A percentile compares a stretch with the other conserved stretches of the same genome.
These are phyloP conservation scores for Syzygium aqueum DNA, from an alignment of 345 rosid species.

Conservation along the genomic window DNA sequence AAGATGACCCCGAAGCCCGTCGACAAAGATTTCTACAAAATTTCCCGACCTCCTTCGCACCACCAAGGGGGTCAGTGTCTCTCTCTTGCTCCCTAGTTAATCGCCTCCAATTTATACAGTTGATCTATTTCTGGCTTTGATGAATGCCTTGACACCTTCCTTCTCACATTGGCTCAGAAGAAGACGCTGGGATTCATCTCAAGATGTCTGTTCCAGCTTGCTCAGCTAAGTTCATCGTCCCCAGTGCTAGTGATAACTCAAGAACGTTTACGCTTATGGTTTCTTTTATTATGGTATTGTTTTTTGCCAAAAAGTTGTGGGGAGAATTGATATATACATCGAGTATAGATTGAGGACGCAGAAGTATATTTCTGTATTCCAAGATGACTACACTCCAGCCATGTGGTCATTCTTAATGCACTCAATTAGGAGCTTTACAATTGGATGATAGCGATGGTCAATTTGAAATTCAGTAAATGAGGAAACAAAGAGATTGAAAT, in stretches of 20 bases:
- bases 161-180: conserved; percentile 23
- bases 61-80: conserved; percentile 33
- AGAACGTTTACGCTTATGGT: not conserved
- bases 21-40: conserved; percentile 90
- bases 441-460: no score
- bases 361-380: no score
- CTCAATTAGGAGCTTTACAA: no score
- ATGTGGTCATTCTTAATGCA: no score
- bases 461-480: no score
- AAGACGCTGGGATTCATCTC: conserved; percentile 54
- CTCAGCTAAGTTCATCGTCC: conserved; percentile 24
- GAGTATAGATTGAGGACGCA: no score
- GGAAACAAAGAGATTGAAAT: no score
- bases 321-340: not conserved
- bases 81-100: not conserved
- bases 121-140: not conserved
- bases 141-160: not conserved
- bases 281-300: not conserved
- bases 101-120: not conserved
- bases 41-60: conserved; percentile 68
- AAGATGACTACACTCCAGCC: no score
- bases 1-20: conserved; percentile 40
- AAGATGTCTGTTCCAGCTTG: conserved; percentile 63
- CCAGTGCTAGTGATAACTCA: not conserved
- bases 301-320: not conserved